Percentiles rank a stretch among this genome's conserved stretches.
These are phyloP conservation scores for Malus hybrid DNA, from an alignment of 331 rosid genomes.

Conservation along the genomic window DNA sequence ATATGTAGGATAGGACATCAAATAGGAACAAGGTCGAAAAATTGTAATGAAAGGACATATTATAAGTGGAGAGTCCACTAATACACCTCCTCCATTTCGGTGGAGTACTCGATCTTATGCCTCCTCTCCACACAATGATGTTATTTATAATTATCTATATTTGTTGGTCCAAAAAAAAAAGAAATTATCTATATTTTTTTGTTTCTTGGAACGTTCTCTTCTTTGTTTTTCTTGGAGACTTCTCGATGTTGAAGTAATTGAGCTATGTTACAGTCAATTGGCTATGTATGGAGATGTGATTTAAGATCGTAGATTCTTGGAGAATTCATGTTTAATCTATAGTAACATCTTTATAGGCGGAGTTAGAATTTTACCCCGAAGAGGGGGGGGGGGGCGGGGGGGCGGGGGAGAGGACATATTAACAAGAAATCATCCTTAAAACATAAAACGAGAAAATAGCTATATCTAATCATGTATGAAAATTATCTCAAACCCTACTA, in stretches of 20 bases:
- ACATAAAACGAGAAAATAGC: too few species aligned
- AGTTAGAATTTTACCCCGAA: too few species aligned
- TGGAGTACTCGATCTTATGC: not conserved
- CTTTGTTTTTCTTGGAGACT: not conserved
- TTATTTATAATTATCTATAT: not conserved
- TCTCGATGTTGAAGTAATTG: not conserved
- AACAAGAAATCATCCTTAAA: too few species aligned
- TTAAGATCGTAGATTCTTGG: too few species aligned
- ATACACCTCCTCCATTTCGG: not conserved
- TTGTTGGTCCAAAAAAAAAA: not conserved
- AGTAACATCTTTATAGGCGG: too few species aligned
- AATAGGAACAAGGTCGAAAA: not conserved
- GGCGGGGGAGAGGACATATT: too few species aligned
- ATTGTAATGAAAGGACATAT: not conserved
- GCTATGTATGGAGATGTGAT: not conserved
- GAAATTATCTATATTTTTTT: not conserved
- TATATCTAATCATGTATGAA: too few species aligned
- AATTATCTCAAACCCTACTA: too few species aligned
- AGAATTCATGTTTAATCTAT: too few species aligned
- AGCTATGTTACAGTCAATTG: not conserved
- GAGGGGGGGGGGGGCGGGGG: accelerated
- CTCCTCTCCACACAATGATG: not conserved
- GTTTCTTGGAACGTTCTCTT: not conserved
- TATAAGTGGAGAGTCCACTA: not conserved
- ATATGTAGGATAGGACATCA: not conserved